Base-by-base conservation (phyloP, 805 yeast species). In the Lachancea lanzarotensis region DNA sequence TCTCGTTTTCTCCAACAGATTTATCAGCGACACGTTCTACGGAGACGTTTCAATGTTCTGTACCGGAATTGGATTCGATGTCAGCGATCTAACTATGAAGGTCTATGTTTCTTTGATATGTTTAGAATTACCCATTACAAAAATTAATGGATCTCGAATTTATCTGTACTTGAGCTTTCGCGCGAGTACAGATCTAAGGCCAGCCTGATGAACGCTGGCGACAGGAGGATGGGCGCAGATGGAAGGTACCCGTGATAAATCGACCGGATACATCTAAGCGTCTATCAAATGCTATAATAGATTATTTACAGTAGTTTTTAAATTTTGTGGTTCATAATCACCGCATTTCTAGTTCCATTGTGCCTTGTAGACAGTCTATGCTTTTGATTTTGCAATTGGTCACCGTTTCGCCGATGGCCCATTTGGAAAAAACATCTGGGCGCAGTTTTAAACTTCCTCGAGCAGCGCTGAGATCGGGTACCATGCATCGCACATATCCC, bases 401-500 rank as follows among this genome's bases (percentile, higher is more conserved):
- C 3, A 75, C 53, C 0, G 62, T 45, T 38, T 73, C 75, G 1
- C 81, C 81, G 31, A 76, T 68, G 11, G 54, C 58, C 19, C 76
- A 68, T 27, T 40, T 34, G 11, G 65, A 55, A 3, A 43, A 46
- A 18, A 47, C 50, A 10, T 54, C 52, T 12, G 56, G 55, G 3
- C 53, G 50, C 8, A 68, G 41, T 42, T 60, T 61, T 39, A 69
- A 43, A 2, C 38, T 51, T 1, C 69, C 71, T 31, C 55, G 49
- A 4, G 69, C 58, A 29, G 59, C 65, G 18, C 60, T 45, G 25
- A 42, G 59, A 1, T 60, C 58, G 6, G 59, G 44, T 4, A 69
- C 42, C 8, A 53, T 45, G 32, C 72, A 71, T 20, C 51, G 51
- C 2, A 63, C 70, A 16, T 35, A 43, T 7, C 69, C 72, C 35